These are phyloP conservation scores for Mucor piriformis DNA, from an alignment of 371 early-diverging fungal species.

Conservation along the genomic window DNA sequence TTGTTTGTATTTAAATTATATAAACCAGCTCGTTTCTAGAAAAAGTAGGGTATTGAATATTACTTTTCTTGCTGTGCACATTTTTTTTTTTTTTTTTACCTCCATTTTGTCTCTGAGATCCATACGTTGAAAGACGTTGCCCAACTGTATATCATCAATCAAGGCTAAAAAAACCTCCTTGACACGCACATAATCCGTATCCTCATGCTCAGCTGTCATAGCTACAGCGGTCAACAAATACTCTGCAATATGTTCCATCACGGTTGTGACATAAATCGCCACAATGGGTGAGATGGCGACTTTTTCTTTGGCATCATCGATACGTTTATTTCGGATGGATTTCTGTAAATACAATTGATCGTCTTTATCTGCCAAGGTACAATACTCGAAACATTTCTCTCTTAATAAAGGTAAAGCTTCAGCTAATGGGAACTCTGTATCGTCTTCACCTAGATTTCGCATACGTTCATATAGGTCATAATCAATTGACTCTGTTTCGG, in stretches of 20 bases:
- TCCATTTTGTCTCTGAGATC: slow-evolving; percentile 58
- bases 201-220: slow-evolving; percentile 63
- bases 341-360: slow-evolving; percentile 34
- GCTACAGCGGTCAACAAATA: slow-evolving; percentile 61
- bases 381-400: slow-evolving; percentile 62
- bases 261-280: slow-evolving; percentile 69
- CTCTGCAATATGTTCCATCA: slow-evolving; percentile 68
- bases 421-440: slow-evolving; percentile 31
- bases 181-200: slow-evolving; percentile 61
- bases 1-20: slow-evolving; percentile 5
- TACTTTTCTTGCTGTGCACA: no score
- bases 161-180: slow-evolving; percentile 64
- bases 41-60: neutral
- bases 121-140: slow-evolving; percentile 55
- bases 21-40: slow-evolving; percentile 27
- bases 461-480: slow-evolving; percentile 51
- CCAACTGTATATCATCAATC: slow-evolving; percentile 60
- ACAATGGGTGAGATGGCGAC: slow-evolving; percentile 61
- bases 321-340: slow-evolving; percentile 19
- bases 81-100: slow-evolving; percentile 30
- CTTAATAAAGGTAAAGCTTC: slow-evolving; percentile 39
- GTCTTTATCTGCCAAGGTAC: slow-evolving; percentile 58
- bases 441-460: slow-evolving; percentile 34
- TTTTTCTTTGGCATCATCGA: neutral
- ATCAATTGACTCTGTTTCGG: slow-evolving; percentile 59